These are phyloP conservation scores for Wickerhamiella sergipiensis DNA, from an alignment of 805 yeast species.

Conservation along the genomic window DNA sequence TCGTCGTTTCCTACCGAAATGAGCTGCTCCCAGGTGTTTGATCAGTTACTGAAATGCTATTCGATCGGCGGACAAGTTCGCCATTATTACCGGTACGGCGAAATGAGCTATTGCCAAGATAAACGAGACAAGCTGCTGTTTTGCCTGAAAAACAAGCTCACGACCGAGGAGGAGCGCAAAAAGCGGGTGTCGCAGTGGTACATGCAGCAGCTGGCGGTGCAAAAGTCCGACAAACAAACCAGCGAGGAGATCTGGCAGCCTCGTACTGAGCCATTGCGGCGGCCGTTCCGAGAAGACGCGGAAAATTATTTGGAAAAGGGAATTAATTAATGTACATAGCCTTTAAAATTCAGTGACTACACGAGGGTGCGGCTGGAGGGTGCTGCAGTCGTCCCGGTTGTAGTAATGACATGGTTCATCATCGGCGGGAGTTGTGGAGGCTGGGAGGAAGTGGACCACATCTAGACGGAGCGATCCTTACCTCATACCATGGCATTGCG, in stretches of 20 bases:
- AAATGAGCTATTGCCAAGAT: constrained; percentile 53
- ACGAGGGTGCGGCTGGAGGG: no score
- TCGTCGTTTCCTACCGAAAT: constrained; percentile 31
- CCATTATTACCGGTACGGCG: constrained; percentile 73
- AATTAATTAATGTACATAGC: background rate
- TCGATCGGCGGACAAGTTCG: constrained; percentile 84
- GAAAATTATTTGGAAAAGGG: background rate
- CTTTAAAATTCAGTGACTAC: no score
- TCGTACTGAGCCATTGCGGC: constrained; percentile 24
- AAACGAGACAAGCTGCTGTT: constrained; percentile 69
- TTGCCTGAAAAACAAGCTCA: constrained; percentile 50
- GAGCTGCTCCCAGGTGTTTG: constrained; percentile 74
- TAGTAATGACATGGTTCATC: no score
- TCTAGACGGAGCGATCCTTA: background rate
- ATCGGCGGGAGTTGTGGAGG: no score
- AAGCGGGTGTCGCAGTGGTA: constrained; percentile 53
- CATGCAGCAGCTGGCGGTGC: constrained; percentile 46
- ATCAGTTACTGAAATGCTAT: constrained; percentile 73
- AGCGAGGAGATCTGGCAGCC: constrained; percentile 77
- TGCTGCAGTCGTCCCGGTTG: no score
- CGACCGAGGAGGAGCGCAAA: constrained; percentile 38
- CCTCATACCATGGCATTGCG: background rate
- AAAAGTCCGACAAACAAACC: constrained; percentile 46
- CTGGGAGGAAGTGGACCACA: no score
- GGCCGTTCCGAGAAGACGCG: constrained; percentile 27